phyloP scores from a whole-genome alignment of 2,329 filamentous ascomycete species.

The Pseudogymnoascus sp. region DNA sequence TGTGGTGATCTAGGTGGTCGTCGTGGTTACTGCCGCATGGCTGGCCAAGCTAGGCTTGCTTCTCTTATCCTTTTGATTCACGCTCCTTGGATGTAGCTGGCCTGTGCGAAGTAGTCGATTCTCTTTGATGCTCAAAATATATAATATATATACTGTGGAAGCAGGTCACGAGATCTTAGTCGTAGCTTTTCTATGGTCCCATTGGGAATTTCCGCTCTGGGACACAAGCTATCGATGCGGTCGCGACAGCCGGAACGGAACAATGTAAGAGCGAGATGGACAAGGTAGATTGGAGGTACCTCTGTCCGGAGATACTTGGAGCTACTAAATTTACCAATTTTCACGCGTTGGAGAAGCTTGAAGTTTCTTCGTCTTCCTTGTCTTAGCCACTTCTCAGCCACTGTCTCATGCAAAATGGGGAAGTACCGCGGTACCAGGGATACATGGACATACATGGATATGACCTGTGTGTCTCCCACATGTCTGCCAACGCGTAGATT shows the following conservation, averaged over 20 bases:
- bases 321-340: not conserved
- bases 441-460: not conserved
- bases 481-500: not conserved
- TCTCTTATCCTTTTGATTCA: not conserved
- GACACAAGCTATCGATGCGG: not conserved
- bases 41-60: not conserved
- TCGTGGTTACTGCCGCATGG: not conserved
- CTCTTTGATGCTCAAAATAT: not conserved
- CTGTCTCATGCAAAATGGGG: not conserved
- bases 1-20: not conserved
- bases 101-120: not conserved
- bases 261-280: not conserved
- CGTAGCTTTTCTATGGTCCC: not conserved
- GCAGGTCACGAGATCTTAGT: not conserved
- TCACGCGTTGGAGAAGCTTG: not conserved
- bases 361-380: too few relatives aligned
- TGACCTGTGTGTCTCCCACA: not conserved
- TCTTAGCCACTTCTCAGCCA: too few relatives aligned
- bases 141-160: not conserved
- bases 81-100: not conserved
- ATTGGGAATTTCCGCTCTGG: not conserved
- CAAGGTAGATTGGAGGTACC: not conserved
- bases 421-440: not conserved
- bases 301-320: not conserved
- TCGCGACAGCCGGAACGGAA: not conserved